Conservation (phyloP, 352 stramenopile species). For the Plasmopara muralis region DNA sequence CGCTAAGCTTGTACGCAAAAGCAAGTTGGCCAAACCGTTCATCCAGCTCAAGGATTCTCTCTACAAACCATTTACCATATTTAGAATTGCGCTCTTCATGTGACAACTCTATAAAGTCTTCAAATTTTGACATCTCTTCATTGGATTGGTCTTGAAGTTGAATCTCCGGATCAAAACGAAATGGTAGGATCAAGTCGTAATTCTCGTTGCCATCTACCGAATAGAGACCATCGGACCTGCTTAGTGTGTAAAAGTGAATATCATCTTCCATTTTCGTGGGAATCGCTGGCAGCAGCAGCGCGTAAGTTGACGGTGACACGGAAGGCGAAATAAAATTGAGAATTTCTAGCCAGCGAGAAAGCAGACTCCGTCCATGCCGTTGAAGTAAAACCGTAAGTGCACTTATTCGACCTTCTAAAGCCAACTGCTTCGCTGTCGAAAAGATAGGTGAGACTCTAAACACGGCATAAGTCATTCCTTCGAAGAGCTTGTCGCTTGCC, state of each 20-base stretch:
- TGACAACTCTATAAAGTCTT: constrained; percentile 23
- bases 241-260: constrained; percentile 42
- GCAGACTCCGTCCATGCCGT: constrained; percentile 46
- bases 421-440: constrained; percentile 35
- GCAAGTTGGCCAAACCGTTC: constrained; percentile 48
- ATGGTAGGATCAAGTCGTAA: constrained; percentile 11
- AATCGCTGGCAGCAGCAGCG: constrained; percentile 43
- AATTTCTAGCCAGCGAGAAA: constrained; percentile 40
- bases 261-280: constrained; percentile 17
- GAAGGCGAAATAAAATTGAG: constrained; percentile 39
- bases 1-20: constrained; percentile 39
- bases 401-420: constrained; percentile 37
- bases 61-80: constrained; percentile 47
- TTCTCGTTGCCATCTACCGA: background rate
- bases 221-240: background rate
- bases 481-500: constrained; percentile 31
- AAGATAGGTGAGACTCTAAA: constrained; percentile 32
- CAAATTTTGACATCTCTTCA: constrained; percentile 32
- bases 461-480: constrained; percentile 26
- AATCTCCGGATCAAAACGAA: constrained; percentile 35
- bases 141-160: constrained; percentile 31
- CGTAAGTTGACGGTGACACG: constrained; percentile 33
- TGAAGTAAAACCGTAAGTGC: constrained; percentile 41
- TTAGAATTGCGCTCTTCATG: constrained; percentile 19
- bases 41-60: constrained; percentile 54